Conservation (phyloP, 208 protist genomes). For the Trypanosoma caninum region DNA sequence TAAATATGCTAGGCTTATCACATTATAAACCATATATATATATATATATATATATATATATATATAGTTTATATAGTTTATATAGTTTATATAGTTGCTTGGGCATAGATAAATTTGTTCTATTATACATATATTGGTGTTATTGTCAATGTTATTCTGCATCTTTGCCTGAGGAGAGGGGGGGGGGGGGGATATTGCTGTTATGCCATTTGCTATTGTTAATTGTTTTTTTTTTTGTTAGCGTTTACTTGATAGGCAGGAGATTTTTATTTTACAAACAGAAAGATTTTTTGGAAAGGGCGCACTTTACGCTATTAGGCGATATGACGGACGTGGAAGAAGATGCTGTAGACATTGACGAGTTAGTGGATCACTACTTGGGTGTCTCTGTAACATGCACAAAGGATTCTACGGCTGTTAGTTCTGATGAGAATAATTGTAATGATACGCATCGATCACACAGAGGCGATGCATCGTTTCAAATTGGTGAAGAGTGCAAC, state of each 20-base stretch:
- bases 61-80: too few relatives aligned
- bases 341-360: constrained; percentile 14
- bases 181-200: neutral
- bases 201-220: neutral
- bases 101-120: too few relatives aligned
- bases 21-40: too few relatives aligned
- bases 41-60: too few relatives aligned
- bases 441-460: neutral
- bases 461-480: neutral
- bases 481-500: neutral
- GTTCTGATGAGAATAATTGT: neutral
- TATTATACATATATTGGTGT: too few relatives aligned
- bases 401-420: neutral
- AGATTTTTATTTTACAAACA: too few relatives aligned
- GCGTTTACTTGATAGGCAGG: constrained; percentile 11
- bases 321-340: neutral
- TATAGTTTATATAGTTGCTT: too few relatives aligned
- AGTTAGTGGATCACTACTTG: constrained; percentile 17
- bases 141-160: too few relatives aligned
- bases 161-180: neutral
- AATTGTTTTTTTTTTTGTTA: constrained; percentile 2
- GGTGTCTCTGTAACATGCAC: neutral
- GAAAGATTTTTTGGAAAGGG: too few relatives aligned
- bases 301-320: too few relatives aligned
- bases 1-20: too few relatives aligned